phyloP scores from a whole-genome alignment of 192 early-diverging fungal genomes.

The Funneliformis geosporum region DNA sequence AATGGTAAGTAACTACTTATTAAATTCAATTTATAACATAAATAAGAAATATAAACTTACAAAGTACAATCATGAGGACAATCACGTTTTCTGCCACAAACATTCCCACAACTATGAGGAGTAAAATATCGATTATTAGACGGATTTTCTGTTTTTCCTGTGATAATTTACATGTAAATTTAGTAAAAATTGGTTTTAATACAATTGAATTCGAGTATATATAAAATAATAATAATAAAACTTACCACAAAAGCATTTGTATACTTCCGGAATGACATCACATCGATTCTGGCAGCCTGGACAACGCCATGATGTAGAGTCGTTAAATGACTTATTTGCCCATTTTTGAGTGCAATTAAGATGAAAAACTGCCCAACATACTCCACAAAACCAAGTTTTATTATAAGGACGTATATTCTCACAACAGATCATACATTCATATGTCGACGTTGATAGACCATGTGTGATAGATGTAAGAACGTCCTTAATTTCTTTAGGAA shows the following conservation, averaged over 20 bases:
- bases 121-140: constrained; percentile 59
- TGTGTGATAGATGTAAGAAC: constrained; percentile 64
- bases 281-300: constrained; percentile 86
- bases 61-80: constrained; percentile 81
- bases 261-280: constrained; percentile 67
- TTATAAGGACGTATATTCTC: constrained; percentile 74
- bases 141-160: constrained; percentile 66
- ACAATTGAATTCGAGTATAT: background rate
- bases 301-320: constrained; percentile 72
- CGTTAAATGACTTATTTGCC: constrained; percentile 59
- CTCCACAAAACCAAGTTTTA: constrained; percentile 81
- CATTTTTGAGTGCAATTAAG: constrained; percentile 81
- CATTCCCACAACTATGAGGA: constrained; percentile 86
- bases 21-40: background rate
- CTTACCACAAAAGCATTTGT: constrained; percentile 85
- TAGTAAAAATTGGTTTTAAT: background rate
- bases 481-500: constrained; percentile 48
- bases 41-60: constrained; percentile 39
- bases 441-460: constrained; percentile 66
- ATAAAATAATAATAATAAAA: background rate
- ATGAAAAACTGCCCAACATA: constrained; percentile 91
- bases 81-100: constrained; percentile 63
- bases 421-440: constrained; percentile 98
- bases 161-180: background rate
- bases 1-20: background rate